A percentile compares a stretch with the other conserved stretches of the same genome.
phyloP scores from a whole-genome alignment of 257 asterid genomes.

The Gentiana macrophylla region DNA sequence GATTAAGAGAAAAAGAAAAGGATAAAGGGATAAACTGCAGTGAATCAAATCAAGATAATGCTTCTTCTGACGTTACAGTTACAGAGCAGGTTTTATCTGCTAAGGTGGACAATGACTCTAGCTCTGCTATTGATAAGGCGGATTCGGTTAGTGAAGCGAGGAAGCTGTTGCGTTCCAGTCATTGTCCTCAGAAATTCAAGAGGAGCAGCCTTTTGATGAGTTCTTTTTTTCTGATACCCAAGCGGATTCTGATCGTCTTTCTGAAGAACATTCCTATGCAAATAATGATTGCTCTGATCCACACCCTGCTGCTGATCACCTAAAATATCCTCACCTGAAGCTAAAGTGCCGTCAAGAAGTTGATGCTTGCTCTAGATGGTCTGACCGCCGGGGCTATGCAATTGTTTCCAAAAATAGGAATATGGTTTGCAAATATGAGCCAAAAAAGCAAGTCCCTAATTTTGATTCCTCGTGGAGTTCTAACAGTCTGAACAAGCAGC shows the following conservation, averaged over 20 bases:
- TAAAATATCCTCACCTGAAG: conserved; percentile 33
- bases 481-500: conserved; percentile 40
- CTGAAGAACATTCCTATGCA: conserved; percentile 29
- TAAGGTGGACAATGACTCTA: conserved; percentile 32
- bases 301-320: conserved; percentile 24
- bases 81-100: conserved; percentile 30
- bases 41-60: conserved; percentile 28
- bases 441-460: conserved; percentile 39
- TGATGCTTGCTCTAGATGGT: conserved; percentile 46
- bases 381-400: conserved; percentile 41
- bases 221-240: conserved; percentile 34
- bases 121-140: conserved; percentile 23
- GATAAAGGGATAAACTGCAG: conserved; percentile 49
- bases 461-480: conserved; percentile 38
- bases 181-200: conserved; percentile 43
- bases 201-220: conserved; percentile 6
- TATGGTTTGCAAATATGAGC: conserved; percentile 37
- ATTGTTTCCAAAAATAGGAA: conserved; percentile 37
- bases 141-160: conserved; percentile 39
- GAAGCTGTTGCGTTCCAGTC: conserved; percentile 46
- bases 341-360: conserved; percentile 52
- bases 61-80: conserved; percentile 19
- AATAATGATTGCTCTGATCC: conserved; percentile 35
- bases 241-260: conserved; percentile 33
- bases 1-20: conserved; percentile 74